A percentile compares a stretch with the other conserved stretches of the same genome.
Evolutionary conservation across 495 filamentous ascomycete genomes (phyloP).

Genomic region (Penicillium daleae): DNA sequence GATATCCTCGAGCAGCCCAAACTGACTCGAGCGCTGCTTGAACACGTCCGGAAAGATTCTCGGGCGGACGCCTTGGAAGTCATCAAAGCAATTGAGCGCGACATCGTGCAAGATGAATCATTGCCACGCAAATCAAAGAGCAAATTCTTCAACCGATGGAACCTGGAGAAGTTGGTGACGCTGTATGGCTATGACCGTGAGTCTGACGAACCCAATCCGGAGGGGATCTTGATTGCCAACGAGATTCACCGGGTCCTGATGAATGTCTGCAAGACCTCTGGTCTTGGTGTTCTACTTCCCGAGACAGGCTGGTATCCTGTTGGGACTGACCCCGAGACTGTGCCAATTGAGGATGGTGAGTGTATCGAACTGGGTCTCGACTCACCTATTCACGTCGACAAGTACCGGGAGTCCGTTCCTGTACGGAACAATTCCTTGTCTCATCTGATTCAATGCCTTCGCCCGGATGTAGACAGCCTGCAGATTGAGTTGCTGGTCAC

Average conservation of each 20-base stretch:
- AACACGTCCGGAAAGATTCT: conserved; percentile 72
- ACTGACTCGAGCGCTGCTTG: conserved; percentile 67
- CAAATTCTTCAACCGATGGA: conserved; percentile 69
- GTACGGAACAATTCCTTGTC: conserved; percentile 76
- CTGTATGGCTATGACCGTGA: conserved; percentile 67
- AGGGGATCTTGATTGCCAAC: conserved; percentile 53
- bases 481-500: conserved; percentile 80
- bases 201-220: conserved; percentile 40
- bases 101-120: conserved; percentile 69
- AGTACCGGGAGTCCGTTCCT: conserved; percentile 64
- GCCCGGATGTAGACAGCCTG: conserved; percentile 77
- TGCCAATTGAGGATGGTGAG: conserved; percentile 45
- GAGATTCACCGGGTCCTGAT: conserved; percentile 72
- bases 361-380: conserved; percentile 72
- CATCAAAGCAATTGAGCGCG: conserved; percentile 62
- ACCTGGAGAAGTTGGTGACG: conserved; percentile 69
- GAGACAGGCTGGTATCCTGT: conserved; percentile 75
- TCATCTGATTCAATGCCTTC: conserved; percentile 75
- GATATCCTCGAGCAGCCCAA: conserved; percentile 77
- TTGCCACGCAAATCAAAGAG: conserved; percentile 72
- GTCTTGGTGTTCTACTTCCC: conserved; percentile 68
- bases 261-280: conserved; percentile 69
- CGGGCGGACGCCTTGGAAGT: conserved; percentile 70
- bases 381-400: conserved; percentile 65
- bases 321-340: conserved; percentile 59